These are phyloP conservation scores for Bolboschoenoplectus hybrid DNA, from an alignment of 202 grass and related monocot species.

Conservation along the genomic window DNA sequence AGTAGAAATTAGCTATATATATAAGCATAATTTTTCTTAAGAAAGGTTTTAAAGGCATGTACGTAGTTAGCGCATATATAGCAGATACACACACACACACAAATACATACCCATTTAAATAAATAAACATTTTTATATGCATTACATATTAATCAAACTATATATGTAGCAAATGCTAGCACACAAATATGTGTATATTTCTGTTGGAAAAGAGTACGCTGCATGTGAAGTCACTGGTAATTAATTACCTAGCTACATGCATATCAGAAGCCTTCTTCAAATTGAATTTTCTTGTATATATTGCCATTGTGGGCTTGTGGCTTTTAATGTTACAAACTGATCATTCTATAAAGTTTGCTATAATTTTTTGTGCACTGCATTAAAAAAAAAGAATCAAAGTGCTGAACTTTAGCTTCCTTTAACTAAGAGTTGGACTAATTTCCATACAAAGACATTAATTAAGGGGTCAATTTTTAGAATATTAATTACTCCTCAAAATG, in stretches of 20 bases:
- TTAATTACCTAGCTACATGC: neutral
- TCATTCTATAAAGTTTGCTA: neutral
- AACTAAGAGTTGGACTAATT: neutral
- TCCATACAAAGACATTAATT: neutral
- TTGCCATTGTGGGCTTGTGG: neutral
- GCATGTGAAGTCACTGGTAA: neutral
- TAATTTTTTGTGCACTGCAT: neutral
- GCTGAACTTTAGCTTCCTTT: neutral
- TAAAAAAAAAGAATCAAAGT: neutral
- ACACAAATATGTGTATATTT: neutral
- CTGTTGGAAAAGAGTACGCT: neutral
- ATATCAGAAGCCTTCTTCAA: neutral
- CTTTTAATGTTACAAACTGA: neutral
- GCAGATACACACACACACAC: no score
- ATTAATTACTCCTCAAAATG: neutral
- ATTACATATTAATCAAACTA: neutral
- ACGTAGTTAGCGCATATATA: neutral
- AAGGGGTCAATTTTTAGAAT: neutral
- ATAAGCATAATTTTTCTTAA: constrained; percentile 4
- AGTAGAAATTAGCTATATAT: neutral
- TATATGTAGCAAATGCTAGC: neutral
- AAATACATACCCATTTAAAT: no score
- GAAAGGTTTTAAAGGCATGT: neutral
- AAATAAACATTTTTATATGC: no score
- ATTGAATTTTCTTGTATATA: neutral